phyloP scores from a whole-genome alignment of 139 green algal species.

The Bryopsis sp. region DNA sequence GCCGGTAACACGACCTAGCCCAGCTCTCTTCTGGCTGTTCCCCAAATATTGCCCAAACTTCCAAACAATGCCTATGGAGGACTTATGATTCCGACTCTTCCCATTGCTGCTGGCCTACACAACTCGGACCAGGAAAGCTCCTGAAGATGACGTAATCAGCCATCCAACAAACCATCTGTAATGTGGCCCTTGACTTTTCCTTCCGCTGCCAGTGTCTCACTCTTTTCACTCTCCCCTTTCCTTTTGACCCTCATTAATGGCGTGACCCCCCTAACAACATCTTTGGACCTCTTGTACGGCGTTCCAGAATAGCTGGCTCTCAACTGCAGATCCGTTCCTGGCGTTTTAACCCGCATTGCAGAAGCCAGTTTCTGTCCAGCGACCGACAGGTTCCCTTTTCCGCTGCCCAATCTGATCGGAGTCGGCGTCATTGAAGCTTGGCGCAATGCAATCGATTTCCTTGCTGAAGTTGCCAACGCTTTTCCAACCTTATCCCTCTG shows the following conservation, averaged over 20 bases:
- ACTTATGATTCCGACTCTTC: no score
- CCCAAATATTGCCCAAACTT: no score
- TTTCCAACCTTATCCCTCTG: conserved; percentile 19
- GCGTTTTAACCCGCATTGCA: conserved; percentile 15
- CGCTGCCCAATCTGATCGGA: neutral
- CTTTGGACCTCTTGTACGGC: neutral
- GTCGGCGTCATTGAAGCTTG: neutral
- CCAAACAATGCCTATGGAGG: no score
- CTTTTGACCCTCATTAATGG: neutral
- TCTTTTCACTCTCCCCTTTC: neutral
- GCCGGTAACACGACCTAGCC: no score
- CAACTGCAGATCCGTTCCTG: conserved; percentile 15
- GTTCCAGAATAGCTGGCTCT: conserved; percentile 20
- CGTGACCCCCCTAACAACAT: neutral
- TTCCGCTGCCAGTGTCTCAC: neutral
- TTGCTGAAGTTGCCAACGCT: conserved; percentile 9
- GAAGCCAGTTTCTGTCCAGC: conserved; percentile 34
- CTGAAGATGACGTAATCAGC: neutral
- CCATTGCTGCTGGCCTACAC: no score
- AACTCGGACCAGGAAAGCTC: no score
- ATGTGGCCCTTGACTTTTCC: neutral
- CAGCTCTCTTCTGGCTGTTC: no score
- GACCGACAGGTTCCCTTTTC: conserved; percentile 20
- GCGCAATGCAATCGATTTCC: neutral
- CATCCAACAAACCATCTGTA: conserved; percentile 12